phyloP scores from a whole-genome alignment of 768 basidiomycete genomes.

The Pleurotus salmoneostramineus region DNA sequence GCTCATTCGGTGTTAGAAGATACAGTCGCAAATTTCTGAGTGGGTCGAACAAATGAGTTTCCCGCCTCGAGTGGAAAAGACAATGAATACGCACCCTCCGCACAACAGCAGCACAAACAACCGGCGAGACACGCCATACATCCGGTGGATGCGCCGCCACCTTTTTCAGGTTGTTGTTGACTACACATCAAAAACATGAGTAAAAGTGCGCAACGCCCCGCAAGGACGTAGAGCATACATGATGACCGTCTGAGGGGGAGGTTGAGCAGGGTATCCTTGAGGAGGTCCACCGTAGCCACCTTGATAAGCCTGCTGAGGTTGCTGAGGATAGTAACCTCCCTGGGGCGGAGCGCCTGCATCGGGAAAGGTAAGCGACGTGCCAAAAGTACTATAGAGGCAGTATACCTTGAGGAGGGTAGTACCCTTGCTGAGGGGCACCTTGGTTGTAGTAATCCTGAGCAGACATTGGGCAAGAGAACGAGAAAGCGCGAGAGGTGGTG shows the following conservation, averaged over 20 bases:
- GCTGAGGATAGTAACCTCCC: slow-evolving; percentile 46
- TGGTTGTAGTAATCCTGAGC: slow-evolving; percentile 70
- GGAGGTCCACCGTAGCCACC: slow-evolving; percentile 33
- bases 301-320: slow-evolving; percentile 70
- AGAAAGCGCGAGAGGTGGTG: slow-evolving; percentile 11
- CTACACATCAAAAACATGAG: slow-evolving; percentile 12
- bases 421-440: slow-evolving; percentile 44
- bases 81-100: slow-evolving; percentile 51
- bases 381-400: background rate
- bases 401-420: slow-evolving; percentile 53
- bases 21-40: slow-evolving; percentile 72
- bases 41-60: slow-evolving; percentile 4
- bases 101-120: slow-evolving; percentile 63
- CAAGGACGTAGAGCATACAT: slow-evolving; percentile 43
- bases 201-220: background rate
- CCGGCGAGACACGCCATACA: slow-evolving; percentile 68
- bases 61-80: background rate
- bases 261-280: slow-evolving; percentile 38
- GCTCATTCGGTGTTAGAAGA: slow-evolving; percentile 38
- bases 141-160: slow-evolving; percentile 33
- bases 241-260: slow-evolving; percentile 72
- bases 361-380: background rate
- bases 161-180: slow-evolving; percentile 54
- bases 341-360: slow-evolving; percentile 10
- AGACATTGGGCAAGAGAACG: slow-evolving; percentile 44